These are phyloP conservation scores for Colletotrichum simmondsii DNA, from an alignment of 2,329 filamentous ascomycete genomes.

Conservation along the genomic window DNA sequence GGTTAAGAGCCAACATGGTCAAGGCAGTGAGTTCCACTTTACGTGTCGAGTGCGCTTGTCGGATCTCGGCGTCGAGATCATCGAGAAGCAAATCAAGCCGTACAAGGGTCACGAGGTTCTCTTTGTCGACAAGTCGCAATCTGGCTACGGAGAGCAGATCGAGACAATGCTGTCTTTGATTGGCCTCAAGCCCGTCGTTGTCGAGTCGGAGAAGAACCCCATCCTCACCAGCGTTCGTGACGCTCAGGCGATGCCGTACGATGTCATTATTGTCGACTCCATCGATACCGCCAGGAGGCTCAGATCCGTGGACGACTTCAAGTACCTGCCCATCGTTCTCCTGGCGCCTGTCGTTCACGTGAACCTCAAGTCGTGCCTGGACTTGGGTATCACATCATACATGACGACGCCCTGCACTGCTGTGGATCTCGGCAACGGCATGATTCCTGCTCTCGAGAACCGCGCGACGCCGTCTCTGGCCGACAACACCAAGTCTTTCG, in stretches of 20 bases:
- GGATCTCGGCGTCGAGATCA: slow-evolving; percentile 79
- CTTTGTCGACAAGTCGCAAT: slow-evolving; percentile 92
- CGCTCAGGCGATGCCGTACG: slow-evolving; percentile 77
- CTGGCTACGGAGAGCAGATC: slow-evolving; percentile 80
- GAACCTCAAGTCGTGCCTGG: slow-evolving; percentile 90
- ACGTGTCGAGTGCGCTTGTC: slow-evolving; percentile 91
- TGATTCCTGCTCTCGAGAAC: slow-evolving; percentile 95
- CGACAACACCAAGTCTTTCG: slow-evolving; percentile 94
- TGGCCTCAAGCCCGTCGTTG: slow-evolving; percentile 83
- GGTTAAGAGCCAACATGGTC: slow-evolving; percentile 92
- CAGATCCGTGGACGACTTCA: slow-evolving; percentile 92
- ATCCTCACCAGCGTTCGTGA: slow-evolving; percentile 64
- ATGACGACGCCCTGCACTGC: slow-evolving; percentile 97
- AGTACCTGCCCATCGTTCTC: slow-evolving; percentile 96
- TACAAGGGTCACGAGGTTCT: slow-evolving; percentile 93
- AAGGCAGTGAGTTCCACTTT: slow-evolving; percentile 96
- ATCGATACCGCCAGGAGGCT: slow-evolving; percentile 89
- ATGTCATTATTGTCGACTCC: slow-evolving; percentile 95
- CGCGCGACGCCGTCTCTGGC: slow-evolving; percentile 90
- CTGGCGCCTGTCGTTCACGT: slow-evolving; percentile 90
- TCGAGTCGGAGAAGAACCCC: slow-evolving; percentile 79
- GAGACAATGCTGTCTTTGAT: slow-evolving; percentile 81
- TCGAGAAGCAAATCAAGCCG: slow-evolving; percentile 86
- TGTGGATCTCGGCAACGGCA: slow-evolving; percentile 94
- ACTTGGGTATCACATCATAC: slow-evolving; percentile 97